Base-by-base conservation (phyloP, 2,329 filamentous ascomycete species). In the Blastomyces emzantsi region DNA sequence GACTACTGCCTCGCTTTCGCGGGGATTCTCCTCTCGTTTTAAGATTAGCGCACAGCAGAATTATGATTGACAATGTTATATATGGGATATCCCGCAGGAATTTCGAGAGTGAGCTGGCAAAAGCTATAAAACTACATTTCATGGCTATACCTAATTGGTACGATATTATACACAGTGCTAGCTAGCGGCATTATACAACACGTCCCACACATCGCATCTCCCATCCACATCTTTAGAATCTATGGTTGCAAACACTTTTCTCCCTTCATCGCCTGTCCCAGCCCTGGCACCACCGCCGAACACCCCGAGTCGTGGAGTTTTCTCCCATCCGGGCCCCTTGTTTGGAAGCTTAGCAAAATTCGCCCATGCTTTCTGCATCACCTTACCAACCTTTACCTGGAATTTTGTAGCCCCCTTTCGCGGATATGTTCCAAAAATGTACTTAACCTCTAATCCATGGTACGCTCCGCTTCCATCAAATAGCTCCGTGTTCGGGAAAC, bases 401-500 rank as follows among this genome's bases (percentile, higher is more conserved):
- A 67, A 63, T 3, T 47, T 59, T 1, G 70, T 72, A 1, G 65
- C 66, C 45, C 65, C 67, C 17, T 65, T 60, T 51, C 30, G 56
- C 7, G 65, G 58, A 62, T 73, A 74, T 1, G 71, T 73, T 17
- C 72, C 71, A 57, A 70, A 72, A 13, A 72, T 67, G 25, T 69
- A 62, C 2, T 69, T 67, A n/a, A 77, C 71, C 51, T 77, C 75
- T 4, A 68, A 67, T 19, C 63, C 64, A 59, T 78, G 75, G 54
- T 72, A 78, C 1, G 71, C 74, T 2, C 73, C 72, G 8, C 62
- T 66, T 9, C 67, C 67, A 5, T 64, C 62, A 60, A 68, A 67
- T 22, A 64, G 51, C 55, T 69, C 58, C 4, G 64, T 67, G 41
- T 72, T 70, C 2, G 71, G 66, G 58, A 74, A 74, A 11, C 67